phyloP scores from a whole-genome alignment of 306 rosid species.

The Macrotyloma uniflorum region DNA sequence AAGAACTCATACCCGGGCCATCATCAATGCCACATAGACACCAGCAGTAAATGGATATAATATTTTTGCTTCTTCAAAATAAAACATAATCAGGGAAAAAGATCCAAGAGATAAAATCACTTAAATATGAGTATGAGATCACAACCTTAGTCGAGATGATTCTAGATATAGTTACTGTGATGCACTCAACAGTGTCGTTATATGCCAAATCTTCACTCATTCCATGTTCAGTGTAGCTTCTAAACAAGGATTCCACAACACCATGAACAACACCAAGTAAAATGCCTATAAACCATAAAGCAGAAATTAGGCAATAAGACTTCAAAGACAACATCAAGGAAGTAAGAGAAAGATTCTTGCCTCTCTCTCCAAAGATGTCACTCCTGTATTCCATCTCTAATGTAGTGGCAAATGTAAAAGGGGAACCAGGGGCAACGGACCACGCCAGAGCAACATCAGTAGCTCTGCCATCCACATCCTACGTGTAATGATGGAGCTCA shows the following conservation, averaged over 20 bases:
- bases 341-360: conserved; percentile 39
- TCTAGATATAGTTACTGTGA: conserved; percentile 83
- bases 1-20: conserved; percentile 81
- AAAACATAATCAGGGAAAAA: background rate
- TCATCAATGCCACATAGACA: conserved; percentile 97
- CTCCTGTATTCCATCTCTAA: conserved; percentile 95
- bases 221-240: conserved; percentile 90
- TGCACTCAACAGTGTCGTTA: conserved; percentile 89
- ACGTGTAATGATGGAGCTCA: conserved; percentile 30
- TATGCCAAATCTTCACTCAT: conserved; percentile 90
- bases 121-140: conserved; percentile 19
- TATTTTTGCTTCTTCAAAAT: too few relatives aligned
- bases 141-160: conserved; percentile 86
- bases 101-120: background rate
- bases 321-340: background rate
- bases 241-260: conserved; percentile 87
- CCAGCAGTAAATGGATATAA: conserved; percentile 95
- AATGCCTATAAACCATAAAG: conserved; percentile 65
- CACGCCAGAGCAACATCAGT: conserved; percentile 95
- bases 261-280: conserved; percentile 99
- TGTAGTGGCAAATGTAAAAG: conserved; percentile 94
- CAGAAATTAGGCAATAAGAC: conserved; percentile 29
- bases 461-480: conserved; percentile 98
- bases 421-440: conserved; percentile 99
- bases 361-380: conserved; percentile 98